phyloP scores from a whole-genome alignment of 495 filamentous ascomycete species.

The Talaromyces proteolyticus region DNA sequence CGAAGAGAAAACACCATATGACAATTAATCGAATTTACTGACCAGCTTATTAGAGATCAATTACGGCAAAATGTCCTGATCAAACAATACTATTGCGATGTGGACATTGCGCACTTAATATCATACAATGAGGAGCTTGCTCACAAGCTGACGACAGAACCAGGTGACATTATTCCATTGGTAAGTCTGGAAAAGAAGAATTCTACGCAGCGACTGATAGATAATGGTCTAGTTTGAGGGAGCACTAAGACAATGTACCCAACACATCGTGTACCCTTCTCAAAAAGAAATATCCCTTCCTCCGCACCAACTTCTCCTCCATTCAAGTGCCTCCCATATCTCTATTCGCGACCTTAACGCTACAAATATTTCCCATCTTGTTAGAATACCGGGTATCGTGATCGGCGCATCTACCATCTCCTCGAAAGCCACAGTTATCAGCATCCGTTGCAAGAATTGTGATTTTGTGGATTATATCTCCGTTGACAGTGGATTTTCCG shows the following conservation, averaged over 20 bases:
- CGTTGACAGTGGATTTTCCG: slow-evolving; percentile 79
- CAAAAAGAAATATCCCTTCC: slow-evolving; percentile 63
- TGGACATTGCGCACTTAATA: slow-evolving; percentile 94
- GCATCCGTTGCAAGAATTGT: slow-evolving; percentile 88
- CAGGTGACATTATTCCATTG: slow-evolving; percentile 86
- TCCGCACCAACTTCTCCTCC: slow-evolving; percentile 91
- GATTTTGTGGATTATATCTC: slow-evolving; percentile 62
- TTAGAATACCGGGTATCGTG: slow-evolving; percentile 94
- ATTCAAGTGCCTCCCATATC: slow-evolving; percentile 82
- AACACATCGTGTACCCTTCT: slow-evolving; percentile 80
- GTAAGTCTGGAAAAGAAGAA: slow-evolving; percentile 40
- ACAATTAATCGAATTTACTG: slow-evolving; percentile 6
- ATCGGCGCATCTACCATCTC: slow-evolving; percentile 96
- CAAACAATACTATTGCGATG: slow-evolving; percentile 93
- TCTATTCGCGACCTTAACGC: slow-evolving; percentile 94
- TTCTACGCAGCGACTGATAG: neutral
- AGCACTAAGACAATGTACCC: slow-evolving; percentile 84
- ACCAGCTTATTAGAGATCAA: slow-evolving; percentile 63
- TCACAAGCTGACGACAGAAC: slow-evolving; percentile 83
- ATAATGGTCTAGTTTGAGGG: slow-evolving; percentile 72
- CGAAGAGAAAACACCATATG: slow-evolving; percentile 1
- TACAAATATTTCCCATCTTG: slow-evolving; percentile 87
- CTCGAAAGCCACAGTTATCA: slow-evolving; percentile 83
- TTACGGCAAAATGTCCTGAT: slow-evolving; percentile 91
- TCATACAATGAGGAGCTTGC: slow-evolving; percentile 96